Conservation (phyloP, 805 yeast genomes). For the Metschnikowia bowlesiae region DNA sequence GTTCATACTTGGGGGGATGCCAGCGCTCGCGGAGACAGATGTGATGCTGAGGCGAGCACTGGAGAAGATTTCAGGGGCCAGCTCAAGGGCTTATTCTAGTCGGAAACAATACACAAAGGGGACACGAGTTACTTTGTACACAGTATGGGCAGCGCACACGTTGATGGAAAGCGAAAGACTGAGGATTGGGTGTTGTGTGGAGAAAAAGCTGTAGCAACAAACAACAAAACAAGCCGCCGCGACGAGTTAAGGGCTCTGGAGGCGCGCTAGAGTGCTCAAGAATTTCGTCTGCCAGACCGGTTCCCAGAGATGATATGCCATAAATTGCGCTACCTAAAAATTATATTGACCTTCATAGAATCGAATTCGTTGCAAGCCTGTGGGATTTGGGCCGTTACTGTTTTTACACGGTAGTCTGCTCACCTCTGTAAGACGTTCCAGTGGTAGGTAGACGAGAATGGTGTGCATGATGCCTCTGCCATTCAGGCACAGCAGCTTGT, state of each 20-base stretch:
- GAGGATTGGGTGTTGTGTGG: conserved; percentile 1
- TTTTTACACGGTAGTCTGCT: not conserved
- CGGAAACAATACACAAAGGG: not conserved
- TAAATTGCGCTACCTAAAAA: not conserved
- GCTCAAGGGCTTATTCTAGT: not conserved
- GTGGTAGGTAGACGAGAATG: not conserved
- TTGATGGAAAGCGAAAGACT: conserved; percentile 2
- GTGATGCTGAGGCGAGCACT: conserved; percentile 4
- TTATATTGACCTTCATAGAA: no score
- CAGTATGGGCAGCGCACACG: not conserved
- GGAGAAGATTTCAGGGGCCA: conserved; percentile 1
- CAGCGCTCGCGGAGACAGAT: conserved; percentile 2
- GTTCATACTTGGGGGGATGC: conserved; percentile 23
- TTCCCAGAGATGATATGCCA: not conserved
- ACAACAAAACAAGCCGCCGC: conserved; percentile 1
- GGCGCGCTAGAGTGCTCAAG: not conserved
- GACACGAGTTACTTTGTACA: not conserved
- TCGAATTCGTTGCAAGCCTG: no score
- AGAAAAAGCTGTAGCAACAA: conserved; percentile 7
- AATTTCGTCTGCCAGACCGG: not conserved
- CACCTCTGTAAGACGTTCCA: not conserved
- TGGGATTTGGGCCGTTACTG: no score
- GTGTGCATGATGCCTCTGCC: not conserved
- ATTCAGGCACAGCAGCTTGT: not conserved
- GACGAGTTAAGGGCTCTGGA: not conserved